phyloP scores from a whole-genome alignment of 2,329 filamentous ascomycete genomes.

The Didymella sp. region DNA sequence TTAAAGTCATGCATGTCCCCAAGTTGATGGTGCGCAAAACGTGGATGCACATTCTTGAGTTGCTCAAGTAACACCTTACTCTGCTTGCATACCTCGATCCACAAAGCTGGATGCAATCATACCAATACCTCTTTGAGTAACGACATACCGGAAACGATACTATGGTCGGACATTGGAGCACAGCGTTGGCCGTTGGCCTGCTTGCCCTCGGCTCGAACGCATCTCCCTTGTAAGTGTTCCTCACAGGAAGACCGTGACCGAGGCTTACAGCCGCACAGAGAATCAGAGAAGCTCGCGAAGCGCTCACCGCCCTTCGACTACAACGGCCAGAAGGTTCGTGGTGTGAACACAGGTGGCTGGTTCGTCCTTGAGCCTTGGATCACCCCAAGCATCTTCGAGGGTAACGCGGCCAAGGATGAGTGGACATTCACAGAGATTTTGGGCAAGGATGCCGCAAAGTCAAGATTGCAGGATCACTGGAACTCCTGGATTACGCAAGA shows the following conservation, averaged over 20 bases:
- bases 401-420: slow-evolving; percentile 63
- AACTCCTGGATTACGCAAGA: slow-evolving; percentile 62
- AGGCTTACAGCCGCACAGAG: not conserved
- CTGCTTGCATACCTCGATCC: slow-evolving; percentile 10
- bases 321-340: slow-evolving; percentile 63
- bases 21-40: slow-evolving; percentile 6
- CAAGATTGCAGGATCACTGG: slow-evolving; percentile 64
- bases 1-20: slow-evolving; percentile 23
- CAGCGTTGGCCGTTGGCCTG: slow-evolving; percentile 37
- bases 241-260: too few species aligned
- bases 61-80: slow-evolving; percentile 18
- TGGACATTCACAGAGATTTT: slow-evolving; percentile 60
- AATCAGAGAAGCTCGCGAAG: slow-evolving; percentile 32
- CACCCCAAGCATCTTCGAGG: slow-evolving; percentile 66
- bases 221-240: slow-evolving; percentile 42
- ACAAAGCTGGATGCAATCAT: slow-evolving; percentile 19
- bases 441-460: slow-evolving; percentile 57
- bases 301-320: slow-evolving; percentile 59
- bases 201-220: slow-evolving; percentile 41
- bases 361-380: slow-evolving; percentile 71
- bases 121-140: slow-evolving; percentile 16
- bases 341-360: slow-evolving; percentile 72
- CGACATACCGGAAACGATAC: slow-evolving; percentile 8
- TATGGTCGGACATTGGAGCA: slow-evolving; percentile 41
- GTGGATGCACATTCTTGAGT: slow-evolving; percentile 15